Base-by-base conservation (phyloP, 2,329 filamentous ascomycete genomes). In the Niveomyces coronatus region DNA sequence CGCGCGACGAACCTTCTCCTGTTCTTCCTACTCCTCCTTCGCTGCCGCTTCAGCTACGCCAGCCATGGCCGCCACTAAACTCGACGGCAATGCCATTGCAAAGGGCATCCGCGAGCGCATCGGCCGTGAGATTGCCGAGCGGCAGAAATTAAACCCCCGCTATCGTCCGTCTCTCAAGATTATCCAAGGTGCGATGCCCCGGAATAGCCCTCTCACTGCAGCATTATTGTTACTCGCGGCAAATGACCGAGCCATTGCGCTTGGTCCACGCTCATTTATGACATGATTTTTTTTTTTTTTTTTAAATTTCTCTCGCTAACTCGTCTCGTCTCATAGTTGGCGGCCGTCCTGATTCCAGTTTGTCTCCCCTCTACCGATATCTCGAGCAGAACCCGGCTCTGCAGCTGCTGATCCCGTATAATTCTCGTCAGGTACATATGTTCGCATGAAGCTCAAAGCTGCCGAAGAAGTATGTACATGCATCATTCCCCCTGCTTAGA, bases 401-500 rank as follows among this genome's bases (percentile, higher is more conserved):
- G n/a, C n/a, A n/a, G n/a, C n/a, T n/a, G n/a, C n/a, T n/a, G n/a
- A n/a, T n/a, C n/a, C n/a, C n/a, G n/a, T n/a, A n/a, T n/a, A n/a
- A n/a, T n/a, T n/a, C n/a, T 42, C 42, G 41, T 46, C 53, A 89
- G 84, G 81, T 55, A 96, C 89, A 37, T 98, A 98, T 83, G 89
- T 98, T 64, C 88, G 88, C 65, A 98, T 98, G 91, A 98, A 98
- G 70, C 68, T 95, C 55, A 98, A 95, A 74, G 91, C 91, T 48
- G 91, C 91, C 42, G 71, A 85, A 59, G 91, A 96, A 74, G 84
- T 87, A 67, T 50, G 65, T 26, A 16, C 10, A 18, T 17, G n/a
- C n/a, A n/a, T n/a, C n/a, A n/a, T n/a, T n/a, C 16, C 9, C 37
- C 16, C 35, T 5, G 9, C 6, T 23, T 4, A 9, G 35, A 18